These are phyloP conservation scores for Nothopassalora personata DNA, from an alignment of 2,329 filamentous ascomycete genomes.

Conservation along the genomic window DNA sequence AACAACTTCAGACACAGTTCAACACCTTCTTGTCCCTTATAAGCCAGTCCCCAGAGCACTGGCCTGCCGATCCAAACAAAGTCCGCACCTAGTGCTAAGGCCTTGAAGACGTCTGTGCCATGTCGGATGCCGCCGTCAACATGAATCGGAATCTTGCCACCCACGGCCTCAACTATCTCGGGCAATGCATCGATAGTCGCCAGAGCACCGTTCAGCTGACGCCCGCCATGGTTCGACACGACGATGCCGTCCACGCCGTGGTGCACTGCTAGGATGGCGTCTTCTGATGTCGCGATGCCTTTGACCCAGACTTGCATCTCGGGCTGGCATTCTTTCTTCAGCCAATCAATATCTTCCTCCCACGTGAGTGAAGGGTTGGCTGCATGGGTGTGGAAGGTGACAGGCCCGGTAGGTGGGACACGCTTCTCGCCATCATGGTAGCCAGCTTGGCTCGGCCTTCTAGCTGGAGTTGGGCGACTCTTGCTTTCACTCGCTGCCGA, in stretches of 20 bases:
- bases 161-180: constrained; percentile 36
- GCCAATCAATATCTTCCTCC: constrained; percentile 48
- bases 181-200: constrained; percentile 48
- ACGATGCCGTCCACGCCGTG: constrained; percentile 41
- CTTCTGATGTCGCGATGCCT: constrained; percentile 38
- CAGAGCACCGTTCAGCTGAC: constrained; percentile 54
- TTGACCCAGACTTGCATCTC: constrained; percentile 48
- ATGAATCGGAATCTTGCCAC: constrained; percentile 52
- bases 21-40: constrained; percentile 33
- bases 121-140: constrained; percentile 56
- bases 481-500: constrained; percentile 5
- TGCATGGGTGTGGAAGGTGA: constrained; percentile 38
- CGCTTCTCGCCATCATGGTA: constrained; percentile 29
- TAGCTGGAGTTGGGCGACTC: constrained; percentile 5
- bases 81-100: constrained; percentile 48
- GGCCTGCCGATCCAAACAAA: constrained; percentile 47
- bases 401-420: constrained; percentile 30
- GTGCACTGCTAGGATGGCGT: constrained; percentile 43
- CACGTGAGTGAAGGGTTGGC: constrained; percentile 41
- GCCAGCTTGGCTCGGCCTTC: constrained; percentile 19
- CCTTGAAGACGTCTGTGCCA: constrained; percentile 56
- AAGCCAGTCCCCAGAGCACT: constrained; percentile 47
- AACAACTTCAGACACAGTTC: constrained; percentile 43
- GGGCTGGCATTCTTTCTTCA: constrained; percentile 41
- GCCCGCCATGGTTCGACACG: constrained; percentile 51